Base-by-base conservation (phyloP, 2,329 filamentous ascomycete species). In the Colletotrichum sp. region DNA sequence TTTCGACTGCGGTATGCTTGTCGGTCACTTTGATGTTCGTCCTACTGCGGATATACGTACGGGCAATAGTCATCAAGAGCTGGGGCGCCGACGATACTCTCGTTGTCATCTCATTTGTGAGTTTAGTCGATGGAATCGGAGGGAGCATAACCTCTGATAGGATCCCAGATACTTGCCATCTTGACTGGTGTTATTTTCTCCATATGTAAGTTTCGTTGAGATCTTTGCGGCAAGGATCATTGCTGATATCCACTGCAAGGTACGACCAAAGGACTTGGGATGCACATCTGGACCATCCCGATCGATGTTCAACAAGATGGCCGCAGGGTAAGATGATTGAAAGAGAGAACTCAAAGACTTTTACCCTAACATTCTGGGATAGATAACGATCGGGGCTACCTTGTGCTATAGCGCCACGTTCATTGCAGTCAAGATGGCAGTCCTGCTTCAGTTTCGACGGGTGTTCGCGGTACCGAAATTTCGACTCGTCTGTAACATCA, bases 31-130 rank as follows among this genome's bases (percentile, higher is more conserved):
- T 71, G 8, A n/a, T 76, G 4, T 67, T 76, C 21, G 66, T 75
- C 4, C 52, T n/a, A 9, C 32, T 76, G 21, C 65, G 75, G 16
- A 8, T 68, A 2, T 64, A 76, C 34, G 75, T 75, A 5, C 52
- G 75, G 26, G 71, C 72, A n/a, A 7, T 36, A 2, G 30, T 68
- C 9, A 60, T 76, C 26, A 76, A 39, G 52, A 75, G 63, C 63
- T 76, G 72, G 75, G 75, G 75, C 10, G 21, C 34, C 12, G 75
- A 76, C 34, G 75, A 76, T 28, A 44, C 60, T 8, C 24, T 67
- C 15, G 9, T 71, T 5, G 65, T 67, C 28, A 21, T 76, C 12
- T 68, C 75, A 66, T 75, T 24, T 6, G 72, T 74, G 26, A 66
- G 71, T 60, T 21, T 21, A 3, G 21, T n/a, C 12, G 9, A 49